phyloP scores from a whole-genome alignment of 2,329 filamentous ascomycete genomes.

The Neocucurbitaria cava region DNA sequence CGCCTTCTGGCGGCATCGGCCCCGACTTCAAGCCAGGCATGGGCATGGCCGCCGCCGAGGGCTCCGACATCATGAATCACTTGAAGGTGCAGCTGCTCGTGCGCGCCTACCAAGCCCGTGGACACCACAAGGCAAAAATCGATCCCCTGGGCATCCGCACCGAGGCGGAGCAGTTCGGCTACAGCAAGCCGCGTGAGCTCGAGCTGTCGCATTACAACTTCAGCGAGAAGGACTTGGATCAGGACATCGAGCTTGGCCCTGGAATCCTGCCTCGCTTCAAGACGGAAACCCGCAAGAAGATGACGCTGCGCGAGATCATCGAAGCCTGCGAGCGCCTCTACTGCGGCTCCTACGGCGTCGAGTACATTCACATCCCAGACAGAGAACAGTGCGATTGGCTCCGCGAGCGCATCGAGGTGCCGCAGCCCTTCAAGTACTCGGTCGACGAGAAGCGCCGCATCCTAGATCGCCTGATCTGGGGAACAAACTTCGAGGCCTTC shows the following conservation, averaged over 20 bases:
- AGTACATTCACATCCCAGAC: slow-evolving; percentile 99
- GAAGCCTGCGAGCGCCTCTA: slow-evolving; percentile 93
- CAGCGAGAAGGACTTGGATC: slow-evolving; percentile 89
- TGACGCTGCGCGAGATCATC: slow-evolving; percentile 95
- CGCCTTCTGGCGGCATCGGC: slow-evolving; percentile 78
- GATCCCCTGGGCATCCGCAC: slow-evolving; percentile 94
- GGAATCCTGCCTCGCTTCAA: slow-evolving; percentile 96
- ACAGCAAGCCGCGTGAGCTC: slow-evolving; percentile 89
- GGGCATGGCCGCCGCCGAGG: slow-evolving; percentile 69
- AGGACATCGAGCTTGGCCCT: slow-evolving; percentile 89
- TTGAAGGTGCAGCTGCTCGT: slow-evolving; percentile 97
- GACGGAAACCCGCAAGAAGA: slow-evolving; percentile 86
- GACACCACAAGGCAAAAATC: slow-evolving; percentile 97
- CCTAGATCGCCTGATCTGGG: slow-evolving; percentile 97
- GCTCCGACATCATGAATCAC: slow-evolving; percentile 90
- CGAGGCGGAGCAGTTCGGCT: slow-evolving; percentile 82
- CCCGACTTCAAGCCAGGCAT: slow-evolving; percentile 73
- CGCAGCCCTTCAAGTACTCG: slow-evolving; percentile 94
- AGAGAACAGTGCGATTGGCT: slow-evolving; percentile 98
- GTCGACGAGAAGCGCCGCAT: slow-evolving; percentile 98
- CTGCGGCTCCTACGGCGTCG: slow-evolving; percentile 95
- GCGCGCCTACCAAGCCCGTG: slow-evolving; percentile 95
- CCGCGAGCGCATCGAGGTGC: slow-evolving; percentile 91
- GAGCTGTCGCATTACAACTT: slow-evolving; percentile 95
- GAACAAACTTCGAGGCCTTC: slow-evolving; percentile 96